Base-by-base conservation (phyloP, 257 asterid species). In the Gynochthodes officinalis region DNA sequence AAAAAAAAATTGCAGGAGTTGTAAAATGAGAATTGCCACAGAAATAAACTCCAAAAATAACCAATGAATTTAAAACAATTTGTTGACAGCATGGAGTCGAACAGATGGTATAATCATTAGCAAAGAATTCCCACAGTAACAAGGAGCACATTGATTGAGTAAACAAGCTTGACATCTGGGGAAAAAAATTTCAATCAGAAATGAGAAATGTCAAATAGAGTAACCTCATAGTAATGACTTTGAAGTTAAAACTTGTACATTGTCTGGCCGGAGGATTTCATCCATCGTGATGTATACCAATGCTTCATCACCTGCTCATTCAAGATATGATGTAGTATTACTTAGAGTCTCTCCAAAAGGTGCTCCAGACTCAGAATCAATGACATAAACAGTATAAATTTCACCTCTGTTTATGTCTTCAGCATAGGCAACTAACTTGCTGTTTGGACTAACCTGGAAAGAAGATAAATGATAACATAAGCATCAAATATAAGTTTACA, bases 371-470 rank as follows among this genome's bases (percentile, higher is more conserved):
- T 89, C 97, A 25, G 89, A 88, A 84, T 94, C 96, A 70, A 94
- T 88, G 63, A 89, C 80, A 79, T 91, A 76, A 78, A 91, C 85
- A 48, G 93, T 86, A 81, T 87, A 94, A 53, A 87, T 91, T 76
- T 94, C 98, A 82, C 89, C 93, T 75, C 98, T 97, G 79, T 88
- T 89, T 35, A 90, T 89, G 64, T 93, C 98, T 79, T 93, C 96
- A 50, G 98, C 95, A 82, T 91, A 93, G 71, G 98, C 97, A 27
- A 93, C 87, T 79, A 91, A 71, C 79, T 88, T 86, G 80, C 88
- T 79, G 82, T 88, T 89, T 23, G 95, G 95, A 84, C 94, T 93
- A 73, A 85, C 94, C 98, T 93, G 89, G 66, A 80, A 64, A 70
- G 44, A 64, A 69, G 68, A 57, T 35, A 54, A 59, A 62, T 14